A percentile compares a stretch with the other conserved stretches of the same genome.
Conservation (phyloP, 257 asterid species). For the Ajuga chamaepitys region DNA sequence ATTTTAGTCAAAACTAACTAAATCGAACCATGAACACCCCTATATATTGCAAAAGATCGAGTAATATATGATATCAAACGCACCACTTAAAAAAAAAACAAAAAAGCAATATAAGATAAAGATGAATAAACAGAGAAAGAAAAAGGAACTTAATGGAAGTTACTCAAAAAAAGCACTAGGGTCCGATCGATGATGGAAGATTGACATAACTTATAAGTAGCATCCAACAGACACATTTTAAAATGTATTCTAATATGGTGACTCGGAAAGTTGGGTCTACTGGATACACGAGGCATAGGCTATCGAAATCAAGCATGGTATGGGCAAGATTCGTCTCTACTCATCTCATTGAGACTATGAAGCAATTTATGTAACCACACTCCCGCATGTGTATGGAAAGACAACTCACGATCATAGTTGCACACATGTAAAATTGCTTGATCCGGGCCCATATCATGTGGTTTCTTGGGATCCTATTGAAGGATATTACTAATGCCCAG, state of each 20-base stretch:
- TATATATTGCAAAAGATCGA: not conserved
- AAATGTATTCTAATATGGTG: not conserved
- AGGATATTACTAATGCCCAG: slow-evolving; percentile 1
- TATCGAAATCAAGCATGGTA: not conserved
- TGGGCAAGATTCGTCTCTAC: not conserved
- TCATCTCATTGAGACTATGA: not conserved
- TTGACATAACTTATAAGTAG: not conserved
- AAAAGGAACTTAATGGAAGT: not conserved
- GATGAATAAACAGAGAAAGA: not conserved
- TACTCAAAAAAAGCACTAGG: not conserved
- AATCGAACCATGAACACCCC: too few species aligned
- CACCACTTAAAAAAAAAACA: not conserved
- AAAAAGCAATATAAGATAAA: not conserved
- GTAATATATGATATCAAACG: not conserved
- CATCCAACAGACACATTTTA: not conserved
- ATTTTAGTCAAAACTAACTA: too few species aligned
- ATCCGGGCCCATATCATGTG: not conserved
- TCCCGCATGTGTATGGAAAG: not conserved
- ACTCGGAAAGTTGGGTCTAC: too few species aligned
- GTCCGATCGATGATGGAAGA: not conserved
- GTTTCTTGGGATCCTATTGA: not conserved
- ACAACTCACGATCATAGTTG: not conserved
- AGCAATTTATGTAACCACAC: not conserved
- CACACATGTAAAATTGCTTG: not conserved
- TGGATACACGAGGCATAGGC: not conserved